Evolutionary conservation across 305 asterid species (phyloP), one percentile per base, ranked within the genome.

Genomic region (Solanum aculeatissimum): DNA sequence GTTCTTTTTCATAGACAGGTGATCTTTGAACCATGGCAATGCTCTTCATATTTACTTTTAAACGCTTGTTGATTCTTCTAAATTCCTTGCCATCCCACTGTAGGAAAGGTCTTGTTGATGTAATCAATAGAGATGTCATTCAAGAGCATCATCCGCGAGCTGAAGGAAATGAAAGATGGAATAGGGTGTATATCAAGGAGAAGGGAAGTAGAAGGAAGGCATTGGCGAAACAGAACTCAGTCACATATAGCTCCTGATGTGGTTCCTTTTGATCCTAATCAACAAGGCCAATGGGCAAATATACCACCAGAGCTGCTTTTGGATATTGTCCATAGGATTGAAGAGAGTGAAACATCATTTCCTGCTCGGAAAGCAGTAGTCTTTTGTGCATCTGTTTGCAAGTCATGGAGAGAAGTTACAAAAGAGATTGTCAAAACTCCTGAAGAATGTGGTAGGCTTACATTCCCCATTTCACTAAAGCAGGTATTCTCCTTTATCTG

Each of bases 271-370:
- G 92, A 89, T 74, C 88, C 92, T 15, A 87, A 89, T 25, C 91
- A 90, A 89, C 98, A 96, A 88, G 97, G 99, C 54, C 91, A 89
- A 84, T 96, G 99, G 99, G 99, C 98, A 55, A 92, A 93, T 90
- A 86, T 96, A 84, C 97, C 98, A 0, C 94, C 99, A 0, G 98
- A 96, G 86, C 88, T 96, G 90, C 96, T 96, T 77, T 88, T 95
- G 90, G 99, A 96, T 86, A 96, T 96, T 83, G 89, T 96, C 47
- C 89, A 90, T 63, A 92, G 98, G 86, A 97, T 95, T 63, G 99
- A 96, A 87, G 95, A 94, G 92, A 96, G 96, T 58, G 98, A 95
- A 87, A 90, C 97, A 4, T 93, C 93, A 9, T 97, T 98, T 98
- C 99, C 99, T 35, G 98, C 96, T 5, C 90, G 99, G 86, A 89